phyloP scores from a whole-genome alignment of 2,329 filamentous ascomycete genomes.

The Fusarium fujikuroi region DNA sequence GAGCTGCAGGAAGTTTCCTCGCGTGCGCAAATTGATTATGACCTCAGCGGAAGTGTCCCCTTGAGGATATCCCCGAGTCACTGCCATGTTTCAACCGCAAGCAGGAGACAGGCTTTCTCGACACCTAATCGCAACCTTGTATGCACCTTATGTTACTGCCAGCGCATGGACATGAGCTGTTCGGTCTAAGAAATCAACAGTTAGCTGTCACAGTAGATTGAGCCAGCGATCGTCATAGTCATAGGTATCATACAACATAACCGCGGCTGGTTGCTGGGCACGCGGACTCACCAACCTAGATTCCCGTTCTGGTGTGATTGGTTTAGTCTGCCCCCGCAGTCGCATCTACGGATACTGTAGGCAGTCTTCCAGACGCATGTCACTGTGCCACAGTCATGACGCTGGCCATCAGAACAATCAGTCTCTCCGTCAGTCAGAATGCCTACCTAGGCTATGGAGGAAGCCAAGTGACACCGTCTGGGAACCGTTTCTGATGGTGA shows the following conservation, averaged over 20 bases:
- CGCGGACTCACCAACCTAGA: conserved; percentile 5
- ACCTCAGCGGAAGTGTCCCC: conserved; percentile 12
- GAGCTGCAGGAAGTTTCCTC: conserved; percentile 4
- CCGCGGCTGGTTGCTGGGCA: not conserved
- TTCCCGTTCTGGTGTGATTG: conserved; percentile 20
- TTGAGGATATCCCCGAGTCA: conserved; percentile 16
- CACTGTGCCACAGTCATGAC: conserved; percentile 42
- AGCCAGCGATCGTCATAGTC: conserved; percentile 14
- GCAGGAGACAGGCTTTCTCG: not conserved
- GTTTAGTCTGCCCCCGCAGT: conserved; percentile 2
- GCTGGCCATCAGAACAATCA: conserved; percentile 14
- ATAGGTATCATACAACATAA: not conserved
- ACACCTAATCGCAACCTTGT: conserved; percentile 1
- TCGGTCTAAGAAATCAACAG: conserved; percentile 8
- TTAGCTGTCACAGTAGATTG: conserved; percentile 14
- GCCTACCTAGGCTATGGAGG: not conserved
- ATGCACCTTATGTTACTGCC: not conserved
- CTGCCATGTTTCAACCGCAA: conserved; percentile 24
- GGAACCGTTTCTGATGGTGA: conserved; percentile 38
- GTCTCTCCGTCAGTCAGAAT: not conserved
- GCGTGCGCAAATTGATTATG: not conserved
- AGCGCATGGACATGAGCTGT: conserved; percentile 19
- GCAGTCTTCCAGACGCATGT: conserved; percentile 9
- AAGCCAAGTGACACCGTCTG: conserved; percentile 19
- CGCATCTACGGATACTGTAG: conserved; percentile 11